phyloP scores from a whole-genome alignment of 257 asterid genomes.

The Ilex aquifolium region DNA sequence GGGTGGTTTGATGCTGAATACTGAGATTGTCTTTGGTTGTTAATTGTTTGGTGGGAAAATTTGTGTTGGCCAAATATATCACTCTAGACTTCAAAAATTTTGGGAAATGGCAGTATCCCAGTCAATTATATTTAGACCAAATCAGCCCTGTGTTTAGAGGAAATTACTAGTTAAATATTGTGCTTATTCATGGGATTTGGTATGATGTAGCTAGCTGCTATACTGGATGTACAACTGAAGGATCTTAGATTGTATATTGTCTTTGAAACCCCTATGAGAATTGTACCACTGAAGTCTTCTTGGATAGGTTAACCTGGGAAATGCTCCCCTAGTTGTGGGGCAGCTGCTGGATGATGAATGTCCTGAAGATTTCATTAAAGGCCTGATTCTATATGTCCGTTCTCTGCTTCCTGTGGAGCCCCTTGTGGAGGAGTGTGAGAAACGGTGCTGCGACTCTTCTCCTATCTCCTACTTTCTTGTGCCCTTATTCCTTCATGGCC shows the following conservation, averaged over 20 bases:
- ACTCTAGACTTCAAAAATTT: too few relatives aligned
- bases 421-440: constrained; percentile 96
- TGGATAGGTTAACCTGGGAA: constrained; percentile 94
- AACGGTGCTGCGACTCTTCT: constrained; percentile 65
- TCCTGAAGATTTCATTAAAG: constrained; percentile 97
- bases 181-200: neutral
- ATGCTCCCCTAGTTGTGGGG: constrained; percentile 98
- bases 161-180: neutral
- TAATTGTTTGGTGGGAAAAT: too few relatives aligned
- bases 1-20: too few relatives aligned
- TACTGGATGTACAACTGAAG: too few relatives aligned
- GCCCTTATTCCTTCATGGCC: constrained; percentile 7
- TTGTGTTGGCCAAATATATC: too few relatives aligned
- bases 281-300: too few relatives aligned
- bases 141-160: neutral
- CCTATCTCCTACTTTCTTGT: constrained; percentile 6
- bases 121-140: too few relatives aligned
- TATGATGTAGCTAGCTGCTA: neutral
- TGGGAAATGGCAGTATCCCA: neutral
- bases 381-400: constrained; percentile 91
- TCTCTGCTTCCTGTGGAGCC: constrained; percentile 98
- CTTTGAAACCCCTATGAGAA: neutral
- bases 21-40: too few relatives aligned
- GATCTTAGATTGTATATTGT: neutral
- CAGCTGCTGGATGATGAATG: constrained; percentile 97